Evolutionary conservation across 257 asterid genomes (phyloP), one percentile per base, ranked within the genome.

Genomic region (Lycium barbarum): DNA sequence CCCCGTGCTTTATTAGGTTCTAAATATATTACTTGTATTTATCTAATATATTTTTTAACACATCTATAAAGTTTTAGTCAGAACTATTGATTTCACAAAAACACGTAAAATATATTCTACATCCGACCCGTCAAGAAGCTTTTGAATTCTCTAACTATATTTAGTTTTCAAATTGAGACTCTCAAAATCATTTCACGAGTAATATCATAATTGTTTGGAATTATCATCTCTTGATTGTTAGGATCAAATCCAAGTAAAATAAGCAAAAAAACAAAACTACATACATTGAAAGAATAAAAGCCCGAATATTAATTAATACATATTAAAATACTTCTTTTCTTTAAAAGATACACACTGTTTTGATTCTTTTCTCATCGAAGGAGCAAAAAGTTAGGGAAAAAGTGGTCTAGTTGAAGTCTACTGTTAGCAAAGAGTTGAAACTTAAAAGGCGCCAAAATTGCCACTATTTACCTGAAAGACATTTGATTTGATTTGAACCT

Each of bases 391-490:
- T 3, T 0, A 7, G 14, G 45, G 81, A 13, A 43, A 73, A 76
- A 51, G 82, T 78, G 14, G 7, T 22, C n/a, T 14, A 51, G 22
- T 76, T 49, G 79, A 71, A 71, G 26, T 18, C 2, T 71, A 63
- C 61, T 66, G 80, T 47, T 14, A 83, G 49, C 33, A 53, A 38
- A 12, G 58, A 13, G 47, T 79, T 83, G 51, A 76, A 87, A 87
- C 51, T 84, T 61, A 70, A 17, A 40, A 22, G 81, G 89, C 89
- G 89, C 89, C 89, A 84, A 87, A 73, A 26, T 54, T 40, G 66
- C 12, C 6, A 38, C 80, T 72, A 53, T 58, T 47, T 40, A 73
- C 13, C 55, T n/a, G 5, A 43, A 79, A 66, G 74, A 45, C 84
- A 55, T 73, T 84, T 82, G 20, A 70, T 67, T 72, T 73, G 20